Evolutionary conservation across 176 grass and related monocot species (phyloP).

Genomic region (Oryza meyeriana): DNA sequence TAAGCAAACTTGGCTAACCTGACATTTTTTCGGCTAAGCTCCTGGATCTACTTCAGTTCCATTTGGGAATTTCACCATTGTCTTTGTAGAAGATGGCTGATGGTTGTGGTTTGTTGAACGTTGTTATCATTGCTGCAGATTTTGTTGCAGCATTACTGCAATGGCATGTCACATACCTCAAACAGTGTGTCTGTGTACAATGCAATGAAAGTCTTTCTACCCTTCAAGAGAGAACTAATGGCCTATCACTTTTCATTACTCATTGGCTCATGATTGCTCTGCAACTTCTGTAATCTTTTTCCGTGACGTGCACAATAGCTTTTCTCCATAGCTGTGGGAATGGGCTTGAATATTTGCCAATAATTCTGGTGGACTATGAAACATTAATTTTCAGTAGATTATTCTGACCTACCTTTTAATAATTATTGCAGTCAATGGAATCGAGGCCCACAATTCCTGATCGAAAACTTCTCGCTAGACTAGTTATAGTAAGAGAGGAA

Average conservation of each 20-base stretch:
- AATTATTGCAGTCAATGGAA: slow-evolving; percentile 71
- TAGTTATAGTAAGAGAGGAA: slow-evolving; percentile 91
- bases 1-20: neutral
- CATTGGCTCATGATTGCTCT: neutral
- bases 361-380: neutral
- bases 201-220: neutral
- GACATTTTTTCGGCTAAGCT: neutral
- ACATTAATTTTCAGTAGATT: neutral
- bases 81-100: neutral
- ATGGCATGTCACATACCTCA: neutral
- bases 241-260: neutral
- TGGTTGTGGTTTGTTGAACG: neutral
- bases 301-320: neutral
- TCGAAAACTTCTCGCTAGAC: slow-evolving; percentile 77
- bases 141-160: neutral
- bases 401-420: neutral
- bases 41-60: neutral
- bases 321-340: neutral
- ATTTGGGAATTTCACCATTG: neutral
- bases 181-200: neutral
- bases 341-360: neutral
- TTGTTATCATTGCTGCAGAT: neutral
- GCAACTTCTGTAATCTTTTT: neutral
- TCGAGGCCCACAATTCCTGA: slow-evolving; percentile 66
- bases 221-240: neutral